Conservation (phyloP, 148 eudicot genomes). For the Hydrangea macrophylla region DNA sequence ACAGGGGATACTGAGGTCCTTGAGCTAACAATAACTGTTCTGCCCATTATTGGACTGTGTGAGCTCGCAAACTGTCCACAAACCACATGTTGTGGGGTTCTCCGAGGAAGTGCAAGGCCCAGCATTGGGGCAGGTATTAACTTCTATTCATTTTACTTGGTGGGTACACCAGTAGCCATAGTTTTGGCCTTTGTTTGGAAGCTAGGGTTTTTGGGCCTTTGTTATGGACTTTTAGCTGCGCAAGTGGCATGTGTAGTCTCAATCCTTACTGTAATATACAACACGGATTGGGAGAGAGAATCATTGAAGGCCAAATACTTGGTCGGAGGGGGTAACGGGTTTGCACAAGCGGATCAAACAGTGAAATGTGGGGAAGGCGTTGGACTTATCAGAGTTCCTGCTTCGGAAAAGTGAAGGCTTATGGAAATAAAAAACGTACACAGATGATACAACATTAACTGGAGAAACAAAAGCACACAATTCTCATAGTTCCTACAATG, state of each 20-base stretch:
- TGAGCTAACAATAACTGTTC: slow-evolving; percentile 49
- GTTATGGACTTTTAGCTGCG: slow-evolving; percentile 78
- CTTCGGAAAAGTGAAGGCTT: slow-evolving; percentile 19
- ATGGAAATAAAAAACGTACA: slow-evolving; percentile 2
- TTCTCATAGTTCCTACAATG: slow-evolving; percentile 1
- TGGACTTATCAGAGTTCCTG: slow-evolving; percentile 18
- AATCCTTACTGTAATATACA: slow-evolving; percentile 49
- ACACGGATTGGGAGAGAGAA: slow-evolving; percentile 69
- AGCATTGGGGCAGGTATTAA: slow-evolving; percentile 64
- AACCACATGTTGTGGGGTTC: slow-evolving; percentile 82
- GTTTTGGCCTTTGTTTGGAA: slow-evolving; percentile 49
- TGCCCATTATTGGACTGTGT: slow-evolving; percentile 79
- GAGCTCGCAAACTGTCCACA: slow-evolving; percentile 92
- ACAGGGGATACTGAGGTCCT: slow-evolving; percentile 61
- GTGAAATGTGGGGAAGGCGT: slow-evolving; percentile 39
- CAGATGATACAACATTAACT: slow-evolving; percentile 6
- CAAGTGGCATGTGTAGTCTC: slow-evolving; percentile 62
- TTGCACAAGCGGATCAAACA: slow-evolving; percentile 27
- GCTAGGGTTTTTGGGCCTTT: slow-evolving; percentile 66
- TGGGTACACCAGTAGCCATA: slow-evolving; percentile 77
- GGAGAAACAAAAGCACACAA: slow-evolving; percentile 3
- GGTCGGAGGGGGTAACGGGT: slow-evolving; percentile 41
- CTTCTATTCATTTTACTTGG: slow-evolving; percentile 72
- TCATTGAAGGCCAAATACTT: slow-evolving; percentile 67
- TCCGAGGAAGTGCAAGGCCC: slow-evolving; percentile 80